These are phyloP conservation scores for Xylariales sp. DNA, from an alignment of 2,329 filamentous ascomycete genomes.

Conservation along the genomic window DNA sequence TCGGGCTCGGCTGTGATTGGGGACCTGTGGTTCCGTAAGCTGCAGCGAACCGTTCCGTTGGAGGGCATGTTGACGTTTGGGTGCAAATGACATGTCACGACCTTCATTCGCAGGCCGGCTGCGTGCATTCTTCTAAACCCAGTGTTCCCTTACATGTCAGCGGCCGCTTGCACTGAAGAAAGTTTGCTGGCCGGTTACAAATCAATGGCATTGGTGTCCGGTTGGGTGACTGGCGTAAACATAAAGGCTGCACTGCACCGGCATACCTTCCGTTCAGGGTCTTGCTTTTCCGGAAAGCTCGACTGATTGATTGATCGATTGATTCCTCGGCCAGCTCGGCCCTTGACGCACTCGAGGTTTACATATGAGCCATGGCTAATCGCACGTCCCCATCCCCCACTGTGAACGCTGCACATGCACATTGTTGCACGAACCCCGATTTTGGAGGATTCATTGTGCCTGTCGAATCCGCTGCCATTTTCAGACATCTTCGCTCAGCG, in stretches of 20 bases:
- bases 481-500: conserved; percentile 6
- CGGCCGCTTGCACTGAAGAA: not conserved
- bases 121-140: conserved; percentile 1
- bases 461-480: conserved; percentile 4
- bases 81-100: too few species aligned
- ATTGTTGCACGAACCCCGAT: conserved; percentile 4
- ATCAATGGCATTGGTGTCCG: too few species aligned
- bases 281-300: too few species aligned
- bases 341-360: too few species aligned
- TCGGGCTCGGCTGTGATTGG: not conserved
- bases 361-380: conserved; percentile 6
- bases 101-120: conserved; percentile 4
- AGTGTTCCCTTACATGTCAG: conserved; percentile 1
- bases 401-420: not conserved
- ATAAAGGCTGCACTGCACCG: too few species aligned
- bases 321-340: too few species aligned
- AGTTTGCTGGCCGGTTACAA: too few species aligned
- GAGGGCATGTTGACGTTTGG: too few species aligned
- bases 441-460: not conserved
- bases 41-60: conserved; percentile 5
- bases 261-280: too few species aligned
- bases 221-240: too few species aligned
- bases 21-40: too few species aligned
- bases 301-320: too few species aligned
- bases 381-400: conserved; percentile 2